Base-by-base conservation (phyloP, 2,329 filamentous ascomycete species). In the Berkeleyomyces basicola region DNA sequence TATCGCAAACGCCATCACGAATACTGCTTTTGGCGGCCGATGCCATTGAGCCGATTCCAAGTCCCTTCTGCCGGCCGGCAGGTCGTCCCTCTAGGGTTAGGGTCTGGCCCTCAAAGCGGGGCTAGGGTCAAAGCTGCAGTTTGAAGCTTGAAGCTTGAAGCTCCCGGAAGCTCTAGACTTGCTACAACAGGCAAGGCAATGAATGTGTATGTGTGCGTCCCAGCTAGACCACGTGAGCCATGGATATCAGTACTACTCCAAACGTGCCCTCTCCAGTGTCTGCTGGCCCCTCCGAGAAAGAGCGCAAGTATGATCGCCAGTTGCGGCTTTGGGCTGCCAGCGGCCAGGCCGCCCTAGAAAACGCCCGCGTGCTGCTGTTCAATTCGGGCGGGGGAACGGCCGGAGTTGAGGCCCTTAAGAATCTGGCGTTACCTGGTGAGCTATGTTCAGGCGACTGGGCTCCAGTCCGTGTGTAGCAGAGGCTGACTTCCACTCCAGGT, bases 241-340 rank as follows among this genome's bases (percentile, higher is more conserved):
- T 60, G 33, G 5, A 47, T 40, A 31, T 1, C 36, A 60, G 14
- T 11, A n/a, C 43, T 3, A n/a, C 31, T 11, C 59, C 46, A 16
- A 75, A 81, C 46, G 75, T 77, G 14, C 33, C 36, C 4, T 14
- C 11, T 5, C 23, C 51, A 10, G n/a, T 36, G 10, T 37, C 36
- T 31, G 31, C 33, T 39, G 78, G 78, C 0, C 81, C 79, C 7
- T 79, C 81, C 4, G 81, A 82, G 66, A 83, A 84, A 70, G 81
- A 84, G 66, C 82, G 82, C 73, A 95, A 89, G 71, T 99, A 99
- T 75, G 93, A 99, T 73, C 85, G 93, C 61, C 93, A 99, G 74
- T 83, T 99, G 47, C 86, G 95, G 61, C 78, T 99, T 11, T 99
- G 93, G 93, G 95, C 91, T 66, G 90, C 92, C 49, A 89, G 83